These are phyloP conservation scores for Sisymbrium altissimum DNA, from an alignment of 345 rosid species.

Conservation along the genomic window DNA sequence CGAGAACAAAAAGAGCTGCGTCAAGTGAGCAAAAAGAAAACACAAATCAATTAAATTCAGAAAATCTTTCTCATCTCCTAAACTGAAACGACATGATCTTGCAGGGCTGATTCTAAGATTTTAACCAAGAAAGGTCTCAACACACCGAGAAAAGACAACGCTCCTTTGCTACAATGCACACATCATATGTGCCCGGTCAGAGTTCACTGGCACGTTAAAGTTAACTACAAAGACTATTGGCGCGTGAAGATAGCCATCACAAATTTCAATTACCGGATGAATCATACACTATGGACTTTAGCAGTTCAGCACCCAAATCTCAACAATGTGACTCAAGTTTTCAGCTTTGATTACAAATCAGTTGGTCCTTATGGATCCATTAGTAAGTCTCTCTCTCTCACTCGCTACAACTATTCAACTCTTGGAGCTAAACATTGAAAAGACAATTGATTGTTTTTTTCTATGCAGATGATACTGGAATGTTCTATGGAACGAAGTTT, in stretches of 20 bases:
- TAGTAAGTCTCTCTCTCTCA: slow-evolving; percentile 37
- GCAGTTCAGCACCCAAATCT: slow-evolving; percentile 83
- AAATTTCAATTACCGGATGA: slow-evolving; percentile 71
- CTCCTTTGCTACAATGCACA: slow-evolving; percentile 69
- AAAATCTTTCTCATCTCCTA: neutral
- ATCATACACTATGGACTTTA: slow-evolving; percentile 67
- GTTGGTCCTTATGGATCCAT: slow-evolving; percentile 67
- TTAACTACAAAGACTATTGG: slow-evolving; percentile 78
- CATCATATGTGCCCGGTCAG: slow-evolving; percentile 80
- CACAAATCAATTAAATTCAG: neutral
- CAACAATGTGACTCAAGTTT: slow-evolving; percentile 81
- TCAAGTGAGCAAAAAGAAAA: slow-evolving; percentile 50
- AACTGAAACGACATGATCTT: slow-evolving; percentile 1
- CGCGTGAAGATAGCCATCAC: slow-evolving; percentile 64
- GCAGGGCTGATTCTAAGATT: slow-evolving; percentile 72
- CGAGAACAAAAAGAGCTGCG: slow-evolving; percentile 59
- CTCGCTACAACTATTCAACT: neutral
- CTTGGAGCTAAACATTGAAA: neutral
- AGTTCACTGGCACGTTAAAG: slow-evolving; percentile 87
- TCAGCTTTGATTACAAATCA: slow-evolving; percentile 80
- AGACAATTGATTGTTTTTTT: neutral
- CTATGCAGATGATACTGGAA: slow-evolving; percentile 77
- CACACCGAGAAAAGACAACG: slow-evolving; percentile 57
- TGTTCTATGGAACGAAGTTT: slow-evolving; percentile 75
- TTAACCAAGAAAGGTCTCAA: slow-evolving; percentile 52